Base-by-base conservation (phyloP, 805 yeast species). In the Schwanniomyces yamadae region DNA sequence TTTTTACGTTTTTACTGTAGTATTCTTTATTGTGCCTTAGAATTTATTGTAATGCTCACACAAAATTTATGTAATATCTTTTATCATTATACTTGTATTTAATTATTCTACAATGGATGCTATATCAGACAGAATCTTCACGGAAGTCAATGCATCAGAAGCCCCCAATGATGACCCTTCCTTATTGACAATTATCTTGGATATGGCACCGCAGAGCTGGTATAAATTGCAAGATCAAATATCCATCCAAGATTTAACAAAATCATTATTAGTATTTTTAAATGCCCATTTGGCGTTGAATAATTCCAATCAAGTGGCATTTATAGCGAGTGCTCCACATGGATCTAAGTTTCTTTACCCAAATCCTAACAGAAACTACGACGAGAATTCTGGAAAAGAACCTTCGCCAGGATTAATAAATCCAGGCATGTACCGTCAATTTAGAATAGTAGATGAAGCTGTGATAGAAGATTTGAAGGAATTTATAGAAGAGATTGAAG, bases 201-300 rank as follows among this genome's bases (percentile, higher is more conserved):
- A 91, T 45, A 68, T 87, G 7, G 80, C 85, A 31, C 89, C 96
- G 0, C 57, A 67, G 21, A 79, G 83, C 28, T 84, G 91, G 91
- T 63, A 52, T 39, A 61, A 62, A 26, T 52, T 74, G 12, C 52
- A 59, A 55, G 73, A 72, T 29, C 67, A 66, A 40, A 57, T 73
- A n/a, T 52, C 78, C 28, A 58, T 87, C 15, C 70, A 75, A 42
- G 78, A 80, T 28, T 78, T 83, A 6, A 58, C 84, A 5, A 74
- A 83, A 43, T 68, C 90, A 2, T 52, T 90, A 6, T 59, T 88
- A 21, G 88, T 93, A 16, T 80, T 84, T 50, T 57, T 90, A 34
- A 93, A 93, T 57, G 89, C 95, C 1, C 99, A 93, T 57, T 57
- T 93, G 31, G 82, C 98, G 0, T 69, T 87, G 33, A 86, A 86